Evolutionary conservation across 352 stramenopile species (phyloP), one percentile per base, ranked within the genome.

Genomic region (Globisporangium nagaii): DNA sequence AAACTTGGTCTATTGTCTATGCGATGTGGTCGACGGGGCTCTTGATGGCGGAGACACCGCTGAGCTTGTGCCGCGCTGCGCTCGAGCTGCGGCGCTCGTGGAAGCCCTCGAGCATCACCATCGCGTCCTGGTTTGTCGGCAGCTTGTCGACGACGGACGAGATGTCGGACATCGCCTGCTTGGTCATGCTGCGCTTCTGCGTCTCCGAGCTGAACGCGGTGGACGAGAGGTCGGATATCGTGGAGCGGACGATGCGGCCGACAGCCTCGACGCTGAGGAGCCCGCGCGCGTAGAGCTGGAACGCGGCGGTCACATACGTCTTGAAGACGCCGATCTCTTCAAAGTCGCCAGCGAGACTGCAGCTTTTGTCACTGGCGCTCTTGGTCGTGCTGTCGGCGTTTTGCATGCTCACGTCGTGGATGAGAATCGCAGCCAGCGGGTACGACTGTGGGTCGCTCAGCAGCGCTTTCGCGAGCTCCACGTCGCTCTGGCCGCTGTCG

Each of bases 401-500:
- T 36, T 56, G 36, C 10, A 19, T 37, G 25, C n/a, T 19, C 3
- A 65, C 50, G 10, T 66, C 60, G 32, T 66, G 60, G 35, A 67
- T 61, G n/a, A 67, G 39, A 11, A 67, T 48, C 19, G 57, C 60
- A 20, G 40, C 42, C n/a, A 67, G 32, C 5, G 43, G 20, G 20
- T 51, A 61, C 17, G n/a, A 20, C 10, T 52, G 22, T 8, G 55
- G 47, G 11, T 63, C n/a, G 1, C 10, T 24, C 47, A 61, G 31
- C 24, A 67, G 49, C 17, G 27, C 35, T 32, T 56, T 47, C 32
- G 27, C 60, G 9, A 67, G 32, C 7, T 47, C 40, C 15, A 62
- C 20, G 44, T 66, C 60, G 17, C 28, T 54, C 9, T 66, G 56
- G 1, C 47, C 53, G 20, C 63, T 64, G 44, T 64, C 41, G 4